A percentile compares a stretch with the other conserved stretches of the same genome.
Evolutionary conservation across 192 early-diverging fungal genomes (phyloP).

Genomic region (Mortierella hygrophila): DNA sequence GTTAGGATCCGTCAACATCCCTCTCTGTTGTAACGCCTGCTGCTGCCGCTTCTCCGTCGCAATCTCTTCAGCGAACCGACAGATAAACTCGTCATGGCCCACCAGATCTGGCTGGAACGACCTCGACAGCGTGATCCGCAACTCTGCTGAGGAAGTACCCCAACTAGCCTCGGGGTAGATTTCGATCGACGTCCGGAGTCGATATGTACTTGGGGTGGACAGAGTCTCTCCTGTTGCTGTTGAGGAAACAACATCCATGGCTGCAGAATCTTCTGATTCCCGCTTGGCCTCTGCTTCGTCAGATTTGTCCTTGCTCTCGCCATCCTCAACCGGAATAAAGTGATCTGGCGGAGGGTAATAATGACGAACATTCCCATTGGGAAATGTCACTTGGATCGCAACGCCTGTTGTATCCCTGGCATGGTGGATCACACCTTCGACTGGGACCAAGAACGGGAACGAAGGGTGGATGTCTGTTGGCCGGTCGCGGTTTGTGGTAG

Average conservation of each 20-base stretch:
- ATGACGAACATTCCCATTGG: constrained; percentile 30
- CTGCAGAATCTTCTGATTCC: not conserved
- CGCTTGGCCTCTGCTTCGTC: too few species aligned
- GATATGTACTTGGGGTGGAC: not conserved
- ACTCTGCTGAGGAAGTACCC: constrained; percentile 27
- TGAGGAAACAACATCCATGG: not conserved
- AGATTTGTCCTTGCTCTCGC: not conserved
- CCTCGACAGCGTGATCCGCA: constrained; percentile 38
- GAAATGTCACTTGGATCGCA: constrained; percentile 44
- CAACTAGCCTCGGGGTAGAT: constrained; percentile 43
- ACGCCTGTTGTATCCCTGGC: constrained; percentile 27
- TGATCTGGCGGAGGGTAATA: constrained; percentile 51
- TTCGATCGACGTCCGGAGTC: constrained; percentile 50
- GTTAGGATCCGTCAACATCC: not conserved
- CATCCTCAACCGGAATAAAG: constrained; percentile 25
- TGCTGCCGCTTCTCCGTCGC: constrained; percentile 29
- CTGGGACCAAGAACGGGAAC: constrained; percentile 48
- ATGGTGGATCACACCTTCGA: constrained; percentile 45
- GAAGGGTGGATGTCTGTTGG: constrained; percentile 43
- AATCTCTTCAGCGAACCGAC: constrained; percentile 50
- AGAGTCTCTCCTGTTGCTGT: not conserved
- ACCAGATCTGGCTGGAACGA: constrained; percentile 43
- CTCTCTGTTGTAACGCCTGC: not conserved
- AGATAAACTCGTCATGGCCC: constrained; percentile 54
- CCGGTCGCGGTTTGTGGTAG: constrained; percentile 24